Percentiles rank a stretch among this genome's conserved stretches.
Conservation (phyloP, 495 filamentous ascomycete genomes). For the Penicillium goetzii region DNA sequence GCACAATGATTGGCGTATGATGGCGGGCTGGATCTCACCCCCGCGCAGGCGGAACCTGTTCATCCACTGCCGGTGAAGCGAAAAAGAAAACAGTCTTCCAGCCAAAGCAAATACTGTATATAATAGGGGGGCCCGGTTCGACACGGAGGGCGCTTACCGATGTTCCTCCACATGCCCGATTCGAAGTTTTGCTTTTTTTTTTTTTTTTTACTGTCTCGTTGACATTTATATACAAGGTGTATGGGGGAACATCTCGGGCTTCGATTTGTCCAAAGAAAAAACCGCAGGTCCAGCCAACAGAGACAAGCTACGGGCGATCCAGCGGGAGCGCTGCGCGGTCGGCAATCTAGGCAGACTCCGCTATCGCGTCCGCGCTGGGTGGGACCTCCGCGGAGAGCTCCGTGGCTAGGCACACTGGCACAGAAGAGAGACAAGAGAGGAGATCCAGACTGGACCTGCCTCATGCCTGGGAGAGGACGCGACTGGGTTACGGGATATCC, state of each 20-base stretch:
- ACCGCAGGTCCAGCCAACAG: constrained; percentile 1
- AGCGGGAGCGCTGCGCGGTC: constrained; percentile 3
- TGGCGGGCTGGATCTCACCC: constrained; percentile 29
- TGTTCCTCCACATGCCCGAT: constrained; percentile 7
- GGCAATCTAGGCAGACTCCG: constrained; percentile 14
- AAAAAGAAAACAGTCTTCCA: constrained; percentile 3
- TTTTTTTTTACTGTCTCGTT: not conserved
- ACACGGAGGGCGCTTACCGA: constrained; percentile 3
- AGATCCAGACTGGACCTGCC: constrained; percentile 11
- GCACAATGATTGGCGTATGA: constrained; percentile 37
- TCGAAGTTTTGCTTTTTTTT: not conserved
- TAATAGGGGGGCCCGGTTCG: constrained; percentile 5
- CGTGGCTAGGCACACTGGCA: constrained; percentile 10
- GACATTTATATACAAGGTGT: not conserved
- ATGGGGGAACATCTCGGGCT: too few species aligned
- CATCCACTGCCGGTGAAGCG: constrained; percentile 27
- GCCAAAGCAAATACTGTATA: constrained; percentile 1
- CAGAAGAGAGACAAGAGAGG: not conserved
- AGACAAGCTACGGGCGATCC: constrained; percentile 5
- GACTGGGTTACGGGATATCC: constrained; percentile 26
- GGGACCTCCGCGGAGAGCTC: constrained; percentile 23
- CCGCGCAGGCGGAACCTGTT: constrained; percentile 42
- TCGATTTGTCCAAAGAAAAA: not conserved
- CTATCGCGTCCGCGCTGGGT: constrained; percentile 15
- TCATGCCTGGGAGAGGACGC: not conserved